Base-by-base conservation (phyloP, 805 yeast genomes). In the Blastobotrys parvus region DNA sequence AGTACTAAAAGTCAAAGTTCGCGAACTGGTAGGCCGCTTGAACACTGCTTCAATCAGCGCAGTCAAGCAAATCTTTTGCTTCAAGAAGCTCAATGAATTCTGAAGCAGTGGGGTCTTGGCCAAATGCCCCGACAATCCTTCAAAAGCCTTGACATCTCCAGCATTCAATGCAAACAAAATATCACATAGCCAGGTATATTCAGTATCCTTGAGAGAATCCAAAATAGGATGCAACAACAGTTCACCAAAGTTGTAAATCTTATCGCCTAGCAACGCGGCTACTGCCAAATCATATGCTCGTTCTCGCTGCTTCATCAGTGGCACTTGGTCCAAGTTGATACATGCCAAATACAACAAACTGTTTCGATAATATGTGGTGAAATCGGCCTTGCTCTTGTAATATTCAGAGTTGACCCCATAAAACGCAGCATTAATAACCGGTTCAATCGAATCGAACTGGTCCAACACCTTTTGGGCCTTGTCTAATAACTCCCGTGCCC, bases 221-320 rank as follows among this genome's bases (percentile, higher is more conserved):
- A 88, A 74, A 38, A 90, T 78, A 35, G 92, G 95, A 63, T 90
- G 97, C 61, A 88, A 78, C 47, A 92, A 73, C 49, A 92, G 74
- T 65, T 92, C 98, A 41, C 97, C 97, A 63, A 92, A 92, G 67
- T 90, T 92, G 70, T 87, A 92, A 54, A 90, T 85, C 56, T 77
- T 80, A 58, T 88, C 95, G 39, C 97, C 97, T 54, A 90, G 71
- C 46, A 92, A 68, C 0, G 97, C 97, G 25, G 95, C 80, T 37
- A 87, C 71, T 46, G 90, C 74, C 52, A 90, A 74, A 52, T 90
- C 94, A 55, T 79, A 78, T 1, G 86, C 84, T 41, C 80, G 62
- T 44, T 67, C 68, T 52, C 71, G 72, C 52, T 65, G 69, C 39
- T 68, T 71, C 29, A 58, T 51, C 10, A 46, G 33, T 8, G 69